Evolutionary conservation across 768 basidiomycete species (phyloP).

Genomic region (Psilocybe sp.): DNA sequence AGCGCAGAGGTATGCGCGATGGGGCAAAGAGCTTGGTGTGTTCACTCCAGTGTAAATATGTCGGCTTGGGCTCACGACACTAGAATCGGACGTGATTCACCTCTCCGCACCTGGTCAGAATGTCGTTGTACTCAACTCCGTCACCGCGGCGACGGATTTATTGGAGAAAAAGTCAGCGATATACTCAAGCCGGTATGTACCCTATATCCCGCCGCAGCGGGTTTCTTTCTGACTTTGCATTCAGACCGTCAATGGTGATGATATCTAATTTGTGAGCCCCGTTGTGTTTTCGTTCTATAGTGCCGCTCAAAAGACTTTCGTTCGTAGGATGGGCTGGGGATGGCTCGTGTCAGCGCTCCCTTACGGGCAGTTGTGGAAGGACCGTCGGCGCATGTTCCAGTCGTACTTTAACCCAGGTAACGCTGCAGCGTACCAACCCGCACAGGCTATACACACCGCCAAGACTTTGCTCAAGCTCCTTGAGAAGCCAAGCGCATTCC

Average conservation of each 20-base stretch:
- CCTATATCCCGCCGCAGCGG: neutral
- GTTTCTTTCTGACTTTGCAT: neutral
- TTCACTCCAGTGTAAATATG: neutral
- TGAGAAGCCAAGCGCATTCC: constrained; percentile 35
- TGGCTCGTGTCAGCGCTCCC: constrained; percentile 38
- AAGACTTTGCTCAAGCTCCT: constrained; percentile 27
- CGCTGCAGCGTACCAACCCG: constrained; percentile 25
- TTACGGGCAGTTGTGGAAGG: constrained; percentile 39
- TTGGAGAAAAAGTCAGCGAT: constrained; percentile 38
- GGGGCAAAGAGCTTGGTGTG: constrained; percentile 21
- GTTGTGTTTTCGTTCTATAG: neutral
- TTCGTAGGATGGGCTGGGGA: constrained; percentile 37
- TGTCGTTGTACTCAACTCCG: constrained; percentile 34
- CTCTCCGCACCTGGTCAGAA: constrained; percentile 25
- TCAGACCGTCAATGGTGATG: constrained; percentile 27
- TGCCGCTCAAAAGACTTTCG: neutral
- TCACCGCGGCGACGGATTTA: constrained; percentile 33
- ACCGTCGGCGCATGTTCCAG: constrained; percentile 37
- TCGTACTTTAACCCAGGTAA: constrained; percentile 36
- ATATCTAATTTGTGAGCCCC: constrained; percentile 14
- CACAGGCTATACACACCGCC: constrained; percentile 25
- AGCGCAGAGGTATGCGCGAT: constrained; percentile 22
- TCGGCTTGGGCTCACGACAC: neutral
- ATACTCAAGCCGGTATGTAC: constrained; percentile 37
- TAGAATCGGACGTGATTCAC: constrained; percentile 31